Percentiles rank a stretch among this genome's conserved stretches.
Conservation (phyloP, 768 basidiomycete species). For the Agrocybe praecox region DNA sequence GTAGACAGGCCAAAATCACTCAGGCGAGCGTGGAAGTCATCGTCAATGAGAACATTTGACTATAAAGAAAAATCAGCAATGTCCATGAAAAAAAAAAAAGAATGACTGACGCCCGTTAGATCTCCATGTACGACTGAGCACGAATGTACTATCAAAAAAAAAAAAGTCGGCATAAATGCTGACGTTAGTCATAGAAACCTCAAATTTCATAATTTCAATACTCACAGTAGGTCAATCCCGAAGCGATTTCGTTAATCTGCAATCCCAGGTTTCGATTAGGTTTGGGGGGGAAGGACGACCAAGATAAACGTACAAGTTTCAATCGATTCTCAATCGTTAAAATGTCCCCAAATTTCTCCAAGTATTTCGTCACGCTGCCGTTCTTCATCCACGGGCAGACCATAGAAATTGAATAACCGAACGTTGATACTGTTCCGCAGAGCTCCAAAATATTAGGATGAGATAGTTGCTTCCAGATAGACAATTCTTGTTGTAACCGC, state of each 20-base stretch:
- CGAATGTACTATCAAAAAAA: conserved; percentile 32
- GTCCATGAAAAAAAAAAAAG: no score
- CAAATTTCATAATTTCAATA: not conserved
- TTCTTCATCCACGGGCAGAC: conserved; percentile 46
- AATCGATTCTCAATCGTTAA: conserved; percentile 36
- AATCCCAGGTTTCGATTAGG: not conserved
- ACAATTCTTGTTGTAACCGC: conserved; percentile 37
- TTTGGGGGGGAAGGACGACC: not conserved
- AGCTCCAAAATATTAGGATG: conserved; percentile 42
- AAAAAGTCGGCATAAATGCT: not conserved
- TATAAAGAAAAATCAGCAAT: no score
- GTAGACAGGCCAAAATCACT: conserved; percentile 51
- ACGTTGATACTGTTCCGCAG: conserved; percentile 35
- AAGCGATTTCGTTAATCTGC: conserved; percentile 40
- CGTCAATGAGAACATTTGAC: conserved; percentile 50
- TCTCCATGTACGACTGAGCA: conserved; percentile 44
- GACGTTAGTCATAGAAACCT: not conserved
- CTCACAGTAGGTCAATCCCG: conserved; percentile 41
- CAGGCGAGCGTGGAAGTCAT: conserved; percentile 40
- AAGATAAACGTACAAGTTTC: conserved; percentile 28
- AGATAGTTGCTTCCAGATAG: conserved; percentile 37
- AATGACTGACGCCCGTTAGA: conserved; percentile 37
- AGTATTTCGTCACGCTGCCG: conserved; percentile 37
- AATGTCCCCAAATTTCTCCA: conserved; percentile 37
- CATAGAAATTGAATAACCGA: conserved; percentile 38